Evolutionary conservation across 768 basidiomycete genomes (phyloP).

Genomic region (Amanita pallidorosea): DNA sequence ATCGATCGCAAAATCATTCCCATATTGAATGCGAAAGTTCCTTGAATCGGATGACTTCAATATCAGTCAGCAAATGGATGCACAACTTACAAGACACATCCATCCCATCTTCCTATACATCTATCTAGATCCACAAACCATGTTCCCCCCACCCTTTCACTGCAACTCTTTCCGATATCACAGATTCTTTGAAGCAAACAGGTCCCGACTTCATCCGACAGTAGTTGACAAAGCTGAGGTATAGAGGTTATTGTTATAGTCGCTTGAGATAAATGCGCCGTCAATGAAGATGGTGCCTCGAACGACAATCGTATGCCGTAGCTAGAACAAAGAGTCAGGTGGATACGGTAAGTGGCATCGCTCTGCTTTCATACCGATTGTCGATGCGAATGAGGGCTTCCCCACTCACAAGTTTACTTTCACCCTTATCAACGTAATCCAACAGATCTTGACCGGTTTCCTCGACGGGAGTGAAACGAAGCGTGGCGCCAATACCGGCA

Average conservation of each 20-base stretch:
- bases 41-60: constrained; percentile 20
- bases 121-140: constrained; percentile 75
- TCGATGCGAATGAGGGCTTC: constrained; percentile 65
- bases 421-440: constrained; percentile 30
- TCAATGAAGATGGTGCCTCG: constrained; percentile 61
- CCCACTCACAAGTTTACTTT: constrained; percentile 44
- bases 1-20: constrained; percentile 35
- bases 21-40: constrained; percentile 52
- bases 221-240: constrained; percentile 62
- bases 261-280: constrained; percentile 74
- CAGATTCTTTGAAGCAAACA: constrained; percentile 62
- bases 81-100: constrained; percentile 55
- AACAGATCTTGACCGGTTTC: constrained; percentile 56
- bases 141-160: constrained; percentile 44
- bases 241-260: constrained; percentile 66
- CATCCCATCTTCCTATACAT: constrained; percentile 74
- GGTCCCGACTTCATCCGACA: constrained; percentile 68
- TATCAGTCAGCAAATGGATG: background rate
- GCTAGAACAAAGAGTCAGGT: constrained; percentile 21
- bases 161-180: constrained; percentile 47
- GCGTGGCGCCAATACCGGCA: constrained; percentile 44
- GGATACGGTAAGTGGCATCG: background rate
- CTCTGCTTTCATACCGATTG: constrained; percentile 33
- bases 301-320: constrained; percentile 71
- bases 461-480: constrained; percentile 55